phyloP scores from a whole-genome alignment of 2,329 filamentous ascomycete genomes.

The Zarea fungicola region DNA sequence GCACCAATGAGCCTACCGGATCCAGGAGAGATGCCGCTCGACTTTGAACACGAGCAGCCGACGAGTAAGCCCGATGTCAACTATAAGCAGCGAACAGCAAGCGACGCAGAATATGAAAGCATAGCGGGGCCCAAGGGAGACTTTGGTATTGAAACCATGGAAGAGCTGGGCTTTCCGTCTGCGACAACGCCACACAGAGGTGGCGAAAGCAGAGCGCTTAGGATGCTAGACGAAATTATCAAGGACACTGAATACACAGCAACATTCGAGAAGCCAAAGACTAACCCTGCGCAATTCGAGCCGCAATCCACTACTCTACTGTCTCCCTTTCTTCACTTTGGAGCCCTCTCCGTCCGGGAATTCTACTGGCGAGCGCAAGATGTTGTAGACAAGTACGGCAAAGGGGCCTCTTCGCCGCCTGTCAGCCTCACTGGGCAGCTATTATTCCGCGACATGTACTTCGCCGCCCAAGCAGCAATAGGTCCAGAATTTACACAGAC shows the following conservation, averaged over 20 bases:
- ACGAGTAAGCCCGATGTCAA: conserved; percentile 55
- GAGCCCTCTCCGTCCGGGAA: conserved; percentile 61
- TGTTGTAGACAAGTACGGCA: conserved; percentile 51
- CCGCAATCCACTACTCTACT: conserved; percentile 69
- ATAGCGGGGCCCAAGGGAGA: conserved; percentile 64
- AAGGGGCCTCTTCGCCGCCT: conserved; percentile 55
- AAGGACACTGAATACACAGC: conserved; percentile 61
- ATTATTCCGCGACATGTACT: conserved; percentile 79
- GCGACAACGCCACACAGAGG: conserved; percentile 64
- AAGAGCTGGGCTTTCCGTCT: conserved; percentile 62
- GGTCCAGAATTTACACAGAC: conserved; percentile 61
- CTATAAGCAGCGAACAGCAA: conserved; percentile 43
- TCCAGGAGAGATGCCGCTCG: conserved; percentile 56
- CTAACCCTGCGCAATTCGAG: conserved; percentile 66
- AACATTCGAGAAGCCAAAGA: conserved; percentile 71
- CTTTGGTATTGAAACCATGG: conserved; percentile 65
- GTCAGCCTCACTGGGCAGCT: conserved; percentile 68
- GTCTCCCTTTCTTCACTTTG: conserved; percentile 71
- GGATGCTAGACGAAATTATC: conserved; percentile 53
- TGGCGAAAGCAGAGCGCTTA: conserved; percentile 62
- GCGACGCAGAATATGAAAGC: conserved; percentile 52
- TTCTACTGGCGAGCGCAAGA: conserved; percentile 69
- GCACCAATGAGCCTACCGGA: conserved; percentile 56
- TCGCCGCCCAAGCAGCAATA: conserved; percentile 66
- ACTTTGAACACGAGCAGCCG: conserved; percentile 52